Evolutionary conservation across 2,329 filamentous ascomycete species (phyloP).

Genomic region (Clonostachys chloroleuca): DNA sequence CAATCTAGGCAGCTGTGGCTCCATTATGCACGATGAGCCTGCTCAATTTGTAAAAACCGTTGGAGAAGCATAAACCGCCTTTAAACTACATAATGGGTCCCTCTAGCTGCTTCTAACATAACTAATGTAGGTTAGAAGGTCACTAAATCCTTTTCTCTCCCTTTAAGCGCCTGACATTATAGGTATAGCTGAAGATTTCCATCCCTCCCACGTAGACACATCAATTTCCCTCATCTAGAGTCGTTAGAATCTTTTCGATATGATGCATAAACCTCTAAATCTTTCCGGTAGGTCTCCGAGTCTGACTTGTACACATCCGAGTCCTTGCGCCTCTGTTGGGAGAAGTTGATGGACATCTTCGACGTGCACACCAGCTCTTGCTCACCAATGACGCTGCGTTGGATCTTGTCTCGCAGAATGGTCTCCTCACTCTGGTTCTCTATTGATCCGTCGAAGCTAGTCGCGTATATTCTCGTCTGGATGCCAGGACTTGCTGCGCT

Average conservation of each 20-base stretch:
- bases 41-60: no score
- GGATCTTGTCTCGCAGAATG: slow-evolving; percentile 1
- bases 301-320: no score
- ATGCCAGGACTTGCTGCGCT: background rate
- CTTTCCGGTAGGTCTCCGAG: no score
- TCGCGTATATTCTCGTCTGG: slow-evolving; percentile 2
- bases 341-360: background rate
- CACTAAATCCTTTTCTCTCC: slow-evolving; percentile 37
- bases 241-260: no score
- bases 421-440: slow-evolving; percentile 2
- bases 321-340: background rate
- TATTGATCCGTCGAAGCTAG: background rate
- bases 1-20: no score
- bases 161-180: slow-evolving; percentile 44
- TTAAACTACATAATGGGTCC: slow-evolving; percentile 35
- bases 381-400: background rate
- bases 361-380: background rate
- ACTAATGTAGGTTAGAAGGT: slow-evolving; percentile 42
- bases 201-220: no score
- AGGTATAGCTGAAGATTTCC: slow-evolving; percentile 25
- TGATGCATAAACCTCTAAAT: no score
- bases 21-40: no score
- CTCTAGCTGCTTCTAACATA: slow-evolving; percentile 44
- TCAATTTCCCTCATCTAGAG: no score
- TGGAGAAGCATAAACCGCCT: no score